Evolutionary conservation across 768 basidiomycete species (phyloP).

Genomic region (Naganishia friedmannii): DNA sequence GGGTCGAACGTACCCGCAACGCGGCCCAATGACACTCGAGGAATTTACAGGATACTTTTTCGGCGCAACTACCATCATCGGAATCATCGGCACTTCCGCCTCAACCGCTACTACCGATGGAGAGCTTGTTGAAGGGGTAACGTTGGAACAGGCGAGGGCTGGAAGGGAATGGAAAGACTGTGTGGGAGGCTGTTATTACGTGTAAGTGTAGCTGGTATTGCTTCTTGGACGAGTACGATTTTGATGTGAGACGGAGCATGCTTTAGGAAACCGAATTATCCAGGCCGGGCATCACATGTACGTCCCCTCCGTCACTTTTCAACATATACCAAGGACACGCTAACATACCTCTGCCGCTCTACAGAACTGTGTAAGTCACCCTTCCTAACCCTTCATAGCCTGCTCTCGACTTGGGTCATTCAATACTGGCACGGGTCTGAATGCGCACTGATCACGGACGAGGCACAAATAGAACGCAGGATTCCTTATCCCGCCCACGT

Average conservation of each 20-base stretch:
- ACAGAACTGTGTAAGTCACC: slow-evolving; percentile 38
- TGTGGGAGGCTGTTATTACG: slow-evolving; percentile 59
- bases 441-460: too few species aligned
- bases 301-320: slow-evolving; percentile 50
- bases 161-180: slow-evolving; percentile 66
- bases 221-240: too few species aligned
- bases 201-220: slow-evolving; percentile 36
- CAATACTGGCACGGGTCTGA: too few species aligned
- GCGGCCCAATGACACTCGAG: slow-evolving; percentile 56
- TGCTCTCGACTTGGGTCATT: background rate
- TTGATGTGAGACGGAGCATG: too few species aligned
- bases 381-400: background rate
- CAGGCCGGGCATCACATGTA: slow-evolving; percentile 83
- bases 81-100: slow-evolving; percentile 54
- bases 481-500: slow-evolving; percentile 69
- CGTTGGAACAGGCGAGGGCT: slow-evolving; percentile 56
- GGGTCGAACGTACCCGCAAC: slow-evolving; percentile 83
- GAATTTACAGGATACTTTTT: slow-evolving; percentile 75
- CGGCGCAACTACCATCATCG: slow-evolving; percentile 71
- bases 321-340: background rate
- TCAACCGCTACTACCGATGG: slow-evolving; percentile 35
- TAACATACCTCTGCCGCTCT: background rate
- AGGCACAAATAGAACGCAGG: slow-evolving; percentile 75
- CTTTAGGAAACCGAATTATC: slow-evolving; percentile 64
- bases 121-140: slow-evolving; percentile 38